phyloP scores from a whole-genome alignment of 305 asterid species.

The Rubia balearica region DNA sequence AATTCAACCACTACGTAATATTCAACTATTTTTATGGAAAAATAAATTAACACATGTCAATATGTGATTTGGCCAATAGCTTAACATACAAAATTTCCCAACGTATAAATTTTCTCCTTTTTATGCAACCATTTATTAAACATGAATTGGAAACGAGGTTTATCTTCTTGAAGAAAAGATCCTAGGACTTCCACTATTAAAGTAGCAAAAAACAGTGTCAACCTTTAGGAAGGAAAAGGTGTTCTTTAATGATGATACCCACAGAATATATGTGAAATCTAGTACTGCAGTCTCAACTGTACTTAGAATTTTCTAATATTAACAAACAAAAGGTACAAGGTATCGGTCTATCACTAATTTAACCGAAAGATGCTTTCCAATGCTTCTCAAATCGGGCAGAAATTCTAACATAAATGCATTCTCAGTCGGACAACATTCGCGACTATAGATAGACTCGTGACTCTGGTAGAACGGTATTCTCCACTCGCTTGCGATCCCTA shows the following conservation, averaged over 20 bases:
- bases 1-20: too few relatives aligned
- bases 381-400: background rate
- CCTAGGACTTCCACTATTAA: background rate
- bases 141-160: background rate
- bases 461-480: too few relatives aligned
- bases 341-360: too few relatives aligned
- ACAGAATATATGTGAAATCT: background rate
- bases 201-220: background rate
- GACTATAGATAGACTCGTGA: too few relatives aligned
- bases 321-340: background rate
- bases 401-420: background rate
- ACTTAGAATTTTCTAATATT: background rate
- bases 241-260: background rate
- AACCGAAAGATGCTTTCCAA: background rate
- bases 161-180: background rate
- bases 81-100: too few relatives aligned
- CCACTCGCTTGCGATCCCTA: too few relatives aligned
- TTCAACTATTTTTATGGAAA: too few relatives aligned
- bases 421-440: too few relatives aligned
- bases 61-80: too few relatives aligned
- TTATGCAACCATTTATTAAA: background rate
- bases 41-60: too few relatives aligned
- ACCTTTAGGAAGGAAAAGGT: background rate
- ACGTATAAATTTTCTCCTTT: too few relatives aligned
- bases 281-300: too few relatives aligned